phyloP scores from a whole-genome alignment of 2,329 filamentous ascomycete species.

The Aspergillus pseudoterreus region DNA sequence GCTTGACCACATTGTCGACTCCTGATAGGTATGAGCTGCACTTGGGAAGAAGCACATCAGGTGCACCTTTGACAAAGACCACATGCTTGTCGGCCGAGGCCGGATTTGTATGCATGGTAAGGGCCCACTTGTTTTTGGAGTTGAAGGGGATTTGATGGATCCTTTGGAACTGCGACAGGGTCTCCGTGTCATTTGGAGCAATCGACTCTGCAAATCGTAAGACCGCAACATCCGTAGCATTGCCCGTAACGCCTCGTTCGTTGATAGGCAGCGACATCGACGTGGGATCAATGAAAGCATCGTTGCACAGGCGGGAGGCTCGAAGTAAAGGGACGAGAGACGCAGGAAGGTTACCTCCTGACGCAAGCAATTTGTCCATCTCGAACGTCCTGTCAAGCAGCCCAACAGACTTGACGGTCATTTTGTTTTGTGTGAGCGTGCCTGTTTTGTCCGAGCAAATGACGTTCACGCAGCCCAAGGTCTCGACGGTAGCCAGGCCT shows the following conservation, averaged over 20 bases:
- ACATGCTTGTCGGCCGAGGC: slow-evolving; percentile 28
- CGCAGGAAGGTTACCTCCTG: slow-evolving; percentile 23
- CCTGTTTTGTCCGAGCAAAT: slow-evolving; percentile 79
- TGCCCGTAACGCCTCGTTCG: slow-evolving; percentile 65
- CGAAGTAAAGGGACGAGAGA: slow-evolving; percentile 58
- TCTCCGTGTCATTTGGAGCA: slow-evolving; percentile 55
- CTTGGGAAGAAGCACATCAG: slow-evolving; percentile 66
- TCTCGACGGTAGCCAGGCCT: slow-evolving; percentile 74
- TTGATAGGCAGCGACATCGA: slow-evolving; percentile 57
- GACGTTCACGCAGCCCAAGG: slow-evolving; percentile 68
- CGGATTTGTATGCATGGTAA: slow-evolving; percentile 49
- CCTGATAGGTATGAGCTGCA: slow-evolving; percentile 58
- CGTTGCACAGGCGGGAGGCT: slow-evolving; percentile 68
- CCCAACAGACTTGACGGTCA: slow-evolving; percentile 53
- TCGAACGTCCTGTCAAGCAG: slow-evolving; percentile 23
- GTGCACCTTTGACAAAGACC: slow-evolving; percentile 68
- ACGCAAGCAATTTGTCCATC: slow-evolving; percentile 14
- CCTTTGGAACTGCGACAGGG: slow-evolving; percentile 57
- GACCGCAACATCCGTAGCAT: slow-evolving; percentile 73
- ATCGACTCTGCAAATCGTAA: slow-evolving; percentile 67
- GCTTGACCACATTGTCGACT: slow-evolving; percentile 52
- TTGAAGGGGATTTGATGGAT: slow-evolving; percentile 72
- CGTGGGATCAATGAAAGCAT: slow-evolving; percentile 67
- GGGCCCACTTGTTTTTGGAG: slow-evolving; percentile 81
- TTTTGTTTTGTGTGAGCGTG: slow-evolving; percentile 58